Base-by-base conservation (phyloP, 2,329 filamentous ascomycete genomes). In the Capronia americana region DNA sequence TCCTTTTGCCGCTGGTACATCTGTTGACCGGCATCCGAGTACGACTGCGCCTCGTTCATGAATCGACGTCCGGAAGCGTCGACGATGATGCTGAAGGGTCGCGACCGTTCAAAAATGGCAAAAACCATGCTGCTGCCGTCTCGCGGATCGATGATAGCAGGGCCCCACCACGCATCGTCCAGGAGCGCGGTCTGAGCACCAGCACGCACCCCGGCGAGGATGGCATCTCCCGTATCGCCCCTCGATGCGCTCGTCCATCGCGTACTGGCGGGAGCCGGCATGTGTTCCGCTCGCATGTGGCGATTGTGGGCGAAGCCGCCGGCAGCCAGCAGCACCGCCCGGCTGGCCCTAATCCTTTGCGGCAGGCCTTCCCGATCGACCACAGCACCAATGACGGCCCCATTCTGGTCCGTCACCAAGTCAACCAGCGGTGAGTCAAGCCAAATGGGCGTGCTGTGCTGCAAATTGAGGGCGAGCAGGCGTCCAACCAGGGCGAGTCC, bases 271-370 rank as follows among this genome's bases (percentile, higher is more conserved):
- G 70, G 71, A 1, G 64, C 24, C 6, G 66, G 58, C 1, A 70
- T 69, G 59, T 73, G 72, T 64, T 72, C 55, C 23, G 74, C 61
- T n/a, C 78, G 73, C 30, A 32, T 32, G 30, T 32, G 30, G 8
- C 30, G 30, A 32, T 32, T 32, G 30, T 32, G 30, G 0, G 77
- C 73, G 64, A 79, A 80, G 1, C 78, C 78, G 8, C 77, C 78
- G 8, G 76, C 76, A 3, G 73, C 73, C 12, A 80, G 72, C 14
- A 80, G 64, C 12, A 79, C 75, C 17, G 75, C 77, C 23, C 69
- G 65, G 0, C 62, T 67, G 4, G 75, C 73, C 1, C 71, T 55
- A 57, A 79, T 69, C 1, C 59, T 68, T 6, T 71, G 62, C 3
- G 67, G 57, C 8, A 66, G 67, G 23, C 75, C 76, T 72, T 67